These are phyloP conservation scores for Curvularia spicifera DNA, from an alignment of 2,329 filamentous ascomycete genomes.

Conservation along the genomic window DNA sequence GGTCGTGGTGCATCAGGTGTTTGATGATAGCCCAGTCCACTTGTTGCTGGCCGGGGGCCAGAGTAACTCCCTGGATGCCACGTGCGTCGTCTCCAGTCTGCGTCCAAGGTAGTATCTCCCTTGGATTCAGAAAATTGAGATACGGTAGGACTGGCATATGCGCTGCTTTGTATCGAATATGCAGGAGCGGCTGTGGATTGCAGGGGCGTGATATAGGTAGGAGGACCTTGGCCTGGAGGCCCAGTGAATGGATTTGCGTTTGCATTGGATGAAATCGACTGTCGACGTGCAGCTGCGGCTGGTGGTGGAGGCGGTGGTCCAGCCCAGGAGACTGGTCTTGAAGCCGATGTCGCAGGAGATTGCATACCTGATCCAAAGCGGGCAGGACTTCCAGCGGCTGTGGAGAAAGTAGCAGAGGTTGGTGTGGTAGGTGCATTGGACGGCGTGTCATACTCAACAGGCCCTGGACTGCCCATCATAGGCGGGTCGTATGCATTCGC, in stretches of 20 bases:
- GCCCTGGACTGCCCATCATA: slow-evolving; percentile 65
- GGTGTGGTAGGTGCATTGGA: slow-evolving; percentile 82
- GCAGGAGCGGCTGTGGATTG: slow-evolving; percentile 61
- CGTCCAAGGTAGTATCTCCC: slow-evolving; percentile 73
- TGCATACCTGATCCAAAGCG: slow-evolving; percentile 71
- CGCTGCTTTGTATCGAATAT: slow-evolving; percentile 65
- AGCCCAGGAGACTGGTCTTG: slow-evolving; percentile 76
- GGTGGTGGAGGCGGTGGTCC: slow-evolving; percentile 64
- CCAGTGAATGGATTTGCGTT: slow-evolving; percentile 75
- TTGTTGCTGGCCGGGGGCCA: slow-evolving; percentile 67
- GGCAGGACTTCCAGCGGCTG: slow-evolving; percentile 73
- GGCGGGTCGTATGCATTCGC: slow-evolving; percentile 70
- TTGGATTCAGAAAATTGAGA: slow-evolving; percentile 68
- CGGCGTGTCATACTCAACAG: slow-evolving; percentile 66
- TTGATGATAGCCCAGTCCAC: slow-evolving; percentile 76
- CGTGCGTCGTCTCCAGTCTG: slow-evolving; percentile 81
- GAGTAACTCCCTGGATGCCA: slow-evolving; percentile 84
- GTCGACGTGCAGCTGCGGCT: slow-evolving; percentile 62
- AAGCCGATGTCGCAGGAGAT: slow-evolving; percentile 75
- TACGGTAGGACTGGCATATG: slow-evolving; percentile 70
- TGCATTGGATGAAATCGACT: slow-evolving; percentile 79
- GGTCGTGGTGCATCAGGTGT: slow-evolving; percentile 69
- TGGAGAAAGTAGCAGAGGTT: slow-evolving; percentile 81
- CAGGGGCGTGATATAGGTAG: slow-evolving; percentile 62
- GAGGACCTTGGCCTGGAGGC: slow-evolving; percentile 65